Percentiles rank a stretch among this genome's conserved stretches.
Conservation (phyloP, 345 rosid species). For the Psidium guajava region DNA sequence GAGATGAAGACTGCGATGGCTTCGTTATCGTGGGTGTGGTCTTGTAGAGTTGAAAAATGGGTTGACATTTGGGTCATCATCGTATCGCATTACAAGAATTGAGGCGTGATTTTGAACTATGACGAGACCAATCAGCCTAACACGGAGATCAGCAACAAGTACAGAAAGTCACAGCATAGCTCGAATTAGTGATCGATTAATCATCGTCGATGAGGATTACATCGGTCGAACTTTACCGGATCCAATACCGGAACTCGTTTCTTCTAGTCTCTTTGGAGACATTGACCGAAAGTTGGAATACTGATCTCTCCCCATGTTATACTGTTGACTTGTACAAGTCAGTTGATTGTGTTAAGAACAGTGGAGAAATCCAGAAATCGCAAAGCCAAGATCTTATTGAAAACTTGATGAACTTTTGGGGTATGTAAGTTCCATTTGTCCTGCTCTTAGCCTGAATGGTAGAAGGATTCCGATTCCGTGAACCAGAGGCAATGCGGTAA, state of each 20-base stretch:
- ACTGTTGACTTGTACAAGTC: background rate
- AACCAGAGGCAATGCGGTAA: background rate
- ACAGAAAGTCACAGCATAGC: background rate
- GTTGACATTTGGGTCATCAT: too few relatives aligned
- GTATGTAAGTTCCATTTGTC: background rate
- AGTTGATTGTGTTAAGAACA: background rate
- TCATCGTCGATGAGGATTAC: too few relatives aligned
- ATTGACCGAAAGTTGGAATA: background rate
- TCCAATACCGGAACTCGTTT: background rate
- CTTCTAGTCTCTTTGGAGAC: background rate
- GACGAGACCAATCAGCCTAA: background rate
- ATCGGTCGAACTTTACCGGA: background rate
- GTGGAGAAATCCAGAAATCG: background rate
- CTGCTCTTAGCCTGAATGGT: background rate
- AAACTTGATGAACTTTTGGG: background rate
- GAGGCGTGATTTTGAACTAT: background rate
- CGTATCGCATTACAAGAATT: background rate
- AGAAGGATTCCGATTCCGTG: background rate
- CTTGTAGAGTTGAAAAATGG: too few relatives aligned
- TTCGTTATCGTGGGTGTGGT: too few relatives aligned
- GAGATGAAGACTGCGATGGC: too few relatives aligned
- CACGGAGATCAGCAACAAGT: background rate
- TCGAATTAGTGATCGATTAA: too few relatives aligned
- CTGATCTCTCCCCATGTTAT: background rate
- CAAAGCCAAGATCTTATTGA: background rate